Evolutionary conservation across 1,139 yeast genomes (phyloP), one percentile per base, ranked within the genome.

Genomic region (Yamadazyma aaseri): DNA sequence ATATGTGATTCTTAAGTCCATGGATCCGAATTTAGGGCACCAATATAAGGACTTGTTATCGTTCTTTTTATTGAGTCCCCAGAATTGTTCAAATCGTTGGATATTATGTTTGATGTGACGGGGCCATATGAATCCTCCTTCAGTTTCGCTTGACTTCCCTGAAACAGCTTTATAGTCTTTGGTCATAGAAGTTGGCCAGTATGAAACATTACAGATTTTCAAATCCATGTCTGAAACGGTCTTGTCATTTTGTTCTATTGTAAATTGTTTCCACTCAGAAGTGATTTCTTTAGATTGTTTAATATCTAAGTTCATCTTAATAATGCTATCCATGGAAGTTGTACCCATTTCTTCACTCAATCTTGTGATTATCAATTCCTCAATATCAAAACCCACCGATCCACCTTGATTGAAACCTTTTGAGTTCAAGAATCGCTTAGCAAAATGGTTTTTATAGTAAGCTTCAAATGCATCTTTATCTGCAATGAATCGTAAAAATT

Each of bases 381-480:
- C 97, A 7, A 82, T 61, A 40, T 86, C 94, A 4, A 71, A 59
- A 15, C 48, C 49, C 6, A 45, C 34, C 4, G 41, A 45, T 7
- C 41, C 40, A 3, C 39, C 35, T 27, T 42, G 47, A 3, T 54
- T 40, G 15, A 52, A 42, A 1, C 57, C 56, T 40, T 73, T 75
- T 10, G 71, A 50, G 38, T 72, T 78, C 38, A 86, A 80, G 35
- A 92, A 68, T 39, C 98, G 66, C 53, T 86, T 87, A 1, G 97
- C 97, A 44, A 92, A 71, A 60, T 87, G 96, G 36, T 83, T 85
- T 47, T 90, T 90, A 58, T 87, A 92, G 44, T 84, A 81, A 21
- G 77, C 80, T 55, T 87, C 96, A 59, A 92, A 92, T 24, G 86
- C 67, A 57, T 92, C 97, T 53, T 87, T 90, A 49, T 92, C 97